Evolutionary conservation across 140 eudicot genomes (phyloP), one percentile per base, ranked within the genome.

Genomic region (Oenanthe javanica): DNA sequence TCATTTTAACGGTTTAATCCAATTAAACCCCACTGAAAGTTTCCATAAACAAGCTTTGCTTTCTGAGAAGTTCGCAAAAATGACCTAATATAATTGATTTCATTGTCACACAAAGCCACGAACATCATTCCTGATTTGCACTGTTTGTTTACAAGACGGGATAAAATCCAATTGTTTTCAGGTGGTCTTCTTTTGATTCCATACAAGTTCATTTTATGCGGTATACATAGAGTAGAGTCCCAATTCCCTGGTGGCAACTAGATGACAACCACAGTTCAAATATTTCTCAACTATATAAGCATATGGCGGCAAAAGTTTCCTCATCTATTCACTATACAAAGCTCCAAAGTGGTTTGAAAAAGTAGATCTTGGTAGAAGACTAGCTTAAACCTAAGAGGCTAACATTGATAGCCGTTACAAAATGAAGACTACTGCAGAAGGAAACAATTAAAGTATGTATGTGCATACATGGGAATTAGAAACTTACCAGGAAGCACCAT

Each of bases 401-500:
- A 7, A 38, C 48, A 42, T 14, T n/a, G 11, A 27, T 40, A 71
- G 49, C 76, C 42, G 9, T 70, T 38, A 38, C 25, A 70, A 36
- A 70, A 70, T 70, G 75, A 40, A 70, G 75, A 70, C 42, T 31
- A 70, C 46, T 42, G 25, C 27, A 14, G 15, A 40, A 19, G 5
- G 8, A 19, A 6, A 43, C 5, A 40, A 71, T 16, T 42, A 36
- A 46, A 25, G 54, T 59, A 27, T 25, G 52, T n/a, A 76, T 83
- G 73, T 57, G 81, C 27, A 47, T 80, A 76, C 10, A 79, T 77
- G 36, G 45, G 74, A 72, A 77, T 4, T 19, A 21, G 66, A 0
- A 52, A 74, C 73, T 76, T 84, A 92, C 99, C 97, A 75, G 97
- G 97, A 87, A 95, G 98, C 78, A 95, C 96, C 84, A 89, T 92